Evolutionary conservation across 2,329 filamentous ascomycete species (phyloP), one percentile per base, ranked within the genome.

Genomic region (Aureobasidium pullulans): DNA sequence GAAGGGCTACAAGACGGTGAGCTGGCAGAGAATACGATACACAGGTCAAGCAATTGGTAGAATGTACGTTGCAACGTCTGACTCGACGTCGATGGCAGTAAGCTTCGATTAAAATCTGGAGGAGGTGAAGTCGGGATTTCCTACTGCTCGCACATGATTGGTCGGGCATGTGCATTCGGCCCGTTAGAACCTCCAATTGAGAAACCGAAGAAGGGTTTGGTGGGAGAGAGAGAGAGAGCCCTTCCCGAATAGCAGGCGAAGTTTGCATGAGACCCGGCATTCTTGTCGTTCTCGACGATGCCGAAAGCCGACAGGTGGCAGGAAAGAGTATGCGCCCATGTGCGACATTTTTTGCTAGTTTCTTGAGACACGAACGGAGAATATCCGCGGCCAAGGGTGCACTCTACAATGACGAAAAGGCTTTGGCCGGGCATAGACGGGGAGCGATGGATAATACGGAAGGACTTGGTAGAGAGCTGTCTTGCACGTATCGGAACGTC

Each of bases 231-330:
- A 52, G 46, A 49, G 23, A 32, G 39, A 39, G 28, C 46, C 28
- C 46, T 36, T 53, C 29, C 37, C 57, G 57, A 59, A 48, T 29
- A 13, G 47, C 39, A 46, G 37, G 57, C 57, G 57, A 59, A 32
- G 28, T 59, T 53, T 23, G 47, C 44, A 52, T 40, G 46, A 52
- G 37, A 40, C 29, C 57, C 57, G 57, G 47, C 57, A 47, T 34
- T n/a, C 34, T 16, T 39, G 9, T 46, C 37, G 43, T 52, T 43
- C 34, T 52, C 29, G 34, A 53, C 37, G 13, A 59, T 59, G 57
- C 57, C 57, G 57, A 53, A 53, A 43, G 57, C 57, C 57, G 57
- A 59, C 47, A 59, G 28, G 37, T 59, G 39, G 57, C 57, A 36
- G 47, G 40, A 46, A 58, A 23, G 9, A 47, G n/a, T 10, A 37